These are phyloP conservation scores for Penicillium sp. DNA, from an alignment of 2,329 filamentous ascomycete genomes.

Conservation along the genomic window DNA sequence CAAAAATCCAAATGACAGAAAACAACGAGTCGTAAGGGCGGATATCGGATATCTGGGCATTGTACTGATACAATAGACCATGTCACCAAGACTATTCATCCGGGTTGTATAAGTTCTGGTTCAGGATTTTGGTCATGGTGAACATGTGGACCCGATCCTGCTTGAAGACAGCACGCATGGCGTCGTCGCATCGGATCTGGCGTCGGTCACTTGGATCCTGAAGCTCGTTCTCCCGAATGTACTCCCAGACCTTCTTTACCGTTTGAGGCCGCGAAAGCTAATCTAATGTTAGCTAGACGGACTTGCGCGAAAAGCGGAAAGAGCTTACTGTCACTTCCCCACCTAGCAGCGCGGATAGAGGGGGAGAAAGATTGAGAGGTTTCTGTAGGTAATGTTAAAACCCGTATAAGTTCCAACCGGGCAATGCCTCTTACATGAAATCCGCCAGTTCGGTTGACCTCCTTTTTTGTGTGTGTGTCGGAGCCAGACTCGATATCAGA, in stretches of 20 bases:
- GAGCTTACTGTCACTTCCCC: slow-evolving; percentile 42
- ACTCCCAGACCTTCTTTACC: slow-evolving; percentile 92
- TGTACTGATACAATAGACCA: slow-evolving; percentile 3
- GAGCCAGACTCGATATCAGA: slow-evolving; percentile 66
- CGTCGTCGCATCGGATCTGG: slow-evolving; percentile 87
- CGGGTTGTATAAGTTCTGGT: slow-evolving; percentile 78
- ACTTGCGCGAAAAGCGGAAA: not conserved
- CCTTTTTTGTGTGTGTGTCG: slow-evolving; percentile 52
- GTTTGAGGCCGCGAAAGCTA: slow-evolving; percentile 90
- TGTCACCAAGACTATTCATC: slow-evolving; percentile 54
- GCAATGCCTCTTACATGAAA: slow-evolving; percentile 63
- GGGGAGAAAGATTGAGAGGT: slow-evolving; percentile 44
- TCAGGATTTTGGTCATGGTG: slow-evolving; percentile 96
- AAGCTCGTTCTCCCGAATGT: slow-evolving; percentile 81
- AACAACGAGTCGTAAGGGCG: slow-evolving; percentile 25
- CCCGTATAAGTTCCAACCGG: not conserved
- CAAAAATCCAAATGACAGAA: slow-evolving; percentile 17
- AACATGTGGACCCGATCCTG: slow-evolving; percentile 94
- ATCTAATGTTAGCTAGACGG: slow-evolving; percentile 17
- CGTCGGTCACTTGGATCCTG: slow-evolving; percentile 90
- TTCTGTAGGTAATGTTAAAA: slow-evolving; percentile 30
- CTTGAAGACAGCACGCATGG: slow-evolving; percentile 88
- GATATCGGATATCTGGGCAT: not conserved
- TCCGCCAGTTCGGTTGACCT: slow-evolving; percentile 71
- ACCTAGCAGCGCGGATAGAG: slow-evolving; percentile 42